Conservation (phyloP, 2,329 filamentous ascomycete species). For the Ilyonectria sp. region DNA sequence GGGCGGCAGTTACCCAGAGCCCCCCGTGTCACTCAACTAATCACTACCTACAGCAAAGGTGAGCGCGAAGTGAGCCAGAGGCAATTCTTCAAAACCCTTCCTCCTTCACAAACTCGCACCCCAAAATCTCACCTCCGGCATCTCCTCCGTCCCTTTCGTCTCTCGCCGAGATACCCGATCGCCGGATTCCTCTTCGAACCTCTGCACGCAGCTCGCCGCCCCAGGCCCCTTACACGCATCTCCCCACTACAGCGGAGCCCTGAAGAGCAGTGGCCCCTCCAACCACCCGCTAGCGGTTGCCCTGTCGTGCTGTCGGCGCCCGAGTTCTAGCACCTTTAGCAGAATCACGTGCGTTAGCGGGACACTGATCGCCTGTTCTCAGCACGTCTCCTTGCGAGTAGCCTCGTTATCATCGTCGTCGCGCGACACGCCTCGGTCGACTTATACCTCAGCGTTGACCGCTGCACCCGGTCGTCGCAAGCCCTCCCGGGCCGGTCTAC, state of each 20-base stretch:
- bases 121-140: neutral
- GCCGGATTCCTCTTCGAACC: neutral
- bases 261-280: conserved; percentile 14
- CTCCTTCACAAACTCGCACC: conserved; percentile 8
- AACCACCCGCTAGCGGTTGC: conserved; percentile 33
- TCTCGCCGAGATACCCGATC: neutral
- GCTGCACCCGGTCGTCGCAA: conserved; percentile 48
- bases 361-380: conserved; percentile 42
- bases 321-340: conserved; percentile 32
- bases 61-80: conserved; percentile 2
- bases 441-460: conserved; percentile 52
- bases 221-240: neutral
- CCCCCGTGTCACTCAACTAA: neutral
- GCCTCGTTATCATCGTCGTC: conserved; percentile 44
- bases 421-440: conserved; percentile 47
- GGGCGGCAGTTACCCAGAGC: neutral
- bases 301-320: conserved; percentile 30
- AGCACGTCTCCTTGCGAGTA: conserved; percentile 42
- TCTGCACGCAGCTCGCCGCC: neutral
- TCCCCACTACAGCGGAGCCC: neutral
- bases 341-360: conserved; percentile 48
- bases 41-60: neutral
- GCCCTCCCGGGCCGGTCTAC: conserved; percentile 31
- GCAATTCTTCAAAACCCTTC: conserved; percentile 3
- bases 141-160: neutral